Base-by-base conservation (phyloP, 371 early-diverging fungal genomes). In the Saksenaea oblongispora region DNA sequence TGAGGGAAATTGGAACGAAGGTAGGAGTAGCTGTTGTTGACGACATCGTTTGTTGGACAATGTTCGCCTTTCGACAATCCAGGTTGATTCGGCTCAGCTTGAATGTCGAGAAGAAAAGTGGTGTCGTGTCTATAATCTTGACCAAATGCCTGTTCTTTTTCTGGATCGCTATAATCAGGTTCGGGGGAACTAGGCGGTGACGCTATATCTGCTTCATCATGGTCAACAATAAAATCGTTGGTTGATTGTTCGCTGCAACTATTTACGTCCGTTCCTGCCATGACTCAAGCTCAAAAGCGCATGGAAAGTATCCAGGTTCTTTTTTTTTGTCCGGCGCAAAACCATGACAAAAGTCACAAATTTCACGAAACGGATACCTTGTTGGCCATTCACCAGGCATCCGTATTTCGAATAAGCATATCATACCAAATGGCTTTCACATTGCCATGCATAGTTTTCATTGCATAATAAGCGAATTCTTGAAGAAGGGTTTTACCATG, bases 51-150 rank as follows among this genome's bases (percentile, higher is more conserved):
- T 15, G 61, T 53, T 3, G 70, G 73, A 34, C 70, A 73, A 35
- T 63, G 41, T 56, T 73, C 73, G 22, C 70, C 73, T 59, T 66
- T 63, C 47, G 66, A 59, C 60, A 62, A 64, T 24, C 73, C 73
- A 54, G 70, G 70, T 57, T 62, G 70, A 39, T 69, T 66, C 36
- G 28, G 51, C 24, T 61, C 59, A 17, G 64, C 61, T 42, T 57
- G 44, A 42, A 66, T 63, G 34, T 61, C 63, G 28, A 73, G 44
- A 2, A 69, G n/a, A 64, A 73, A 73, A 3, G 59, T 59, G 14
- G 73, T 73, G 34, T 69, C 67, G 35, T 69, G 42, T 56, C 73
- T 61, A 64, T 54, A 71, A 58, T 71, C 71, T 44, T 66, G 63
- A 1, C 22, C n/a, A 34, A 67, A 47, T 47, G 10, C 17, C 22